Evolutionary conservation across 805 yeast species (phyloP).

Genomic region (Pichia nanzhaoensis): DNA sequence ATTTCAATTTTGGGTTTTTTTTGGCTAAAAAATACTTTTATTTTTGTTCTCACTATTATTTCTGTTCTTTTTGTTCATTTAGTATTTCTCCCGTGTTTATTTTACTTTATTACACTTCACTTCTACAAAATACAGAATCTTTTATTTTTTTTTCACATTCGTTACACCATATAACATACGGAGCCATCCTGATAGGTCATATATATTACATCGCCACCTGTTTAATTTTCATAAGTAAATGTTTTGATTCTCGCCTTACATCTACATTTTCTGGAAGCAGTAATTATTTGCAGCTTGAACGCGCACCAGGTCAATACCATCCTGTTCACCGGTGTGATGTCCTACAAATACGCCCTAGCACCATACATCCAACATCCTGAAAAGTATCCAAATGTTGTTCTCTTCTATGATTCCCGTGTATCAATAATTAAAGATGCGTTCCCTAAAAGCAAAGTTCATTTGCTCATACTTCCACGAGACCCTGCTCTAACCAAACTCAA

Average conservation of each 20-base stretch:
- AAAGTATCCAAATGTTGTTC: constrained; percentile 29
- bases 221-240: too few relatives aligned
- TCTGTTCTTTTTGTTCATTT: not conserved
- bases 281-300: not conserved
- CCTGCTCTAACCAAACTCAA: constrained; percentile 34
- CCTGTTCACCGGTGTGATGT: constrained; percentile 28
- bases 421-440: constrained; percentile 53
- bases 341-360: constrained; percentile 43
- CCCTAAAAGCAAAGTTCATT: constrained; percentile 60
- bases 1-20: too few relatives aligned
- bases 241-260: too few relatives aligned
- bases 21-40: not conserved
- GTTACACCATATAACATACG: too few relatives aligned
- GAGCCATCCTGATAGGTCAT: too few relatives aligned
- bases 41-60: not conserved
- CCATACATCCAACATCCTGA: constrained; percentile 44
- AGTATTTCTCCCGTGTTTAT: not conserved
- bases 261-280: not conserved
- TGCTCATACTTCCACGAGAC: constrained; percentile 52
- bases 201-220: too few relatives aligned
- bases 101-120: not conserved
- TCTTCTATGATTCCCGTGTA: constrained; percentile 45
- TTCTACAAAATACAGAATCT: too few relatives aligned
- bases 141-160: not conserved
- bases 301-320: not conserved